Conservation (phyloP, 192 early-diverging fungal genomes). For the Ramicandelaber brevisporus region DNA sequence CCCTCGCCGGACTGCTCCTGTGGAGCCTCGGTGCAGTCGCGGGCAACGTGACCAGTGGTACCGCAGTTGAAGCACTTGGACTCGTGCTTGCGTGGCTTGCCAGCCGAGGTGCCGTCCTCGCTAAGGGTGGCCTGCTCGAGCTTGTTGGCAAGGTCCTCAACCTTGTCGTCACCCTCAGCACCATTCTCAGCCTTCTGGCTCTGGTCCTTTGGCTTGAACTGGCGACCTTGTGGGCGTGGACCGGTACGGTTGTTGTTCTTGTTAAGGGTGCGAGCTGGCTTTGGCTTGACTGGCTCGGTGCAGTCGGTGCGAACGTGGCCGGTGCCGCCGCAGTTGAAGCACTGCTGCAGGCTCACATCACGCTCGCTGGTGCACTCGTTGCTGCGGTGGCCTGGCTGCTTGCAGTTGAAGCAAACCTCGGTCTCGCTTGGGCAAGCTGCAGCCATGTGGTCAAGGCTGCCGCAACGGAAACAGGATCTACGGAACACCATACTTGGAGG, state of each 20-base stretch:
- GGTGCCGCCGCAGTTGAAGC: slow-evolving; percentile 19
- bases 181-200: too few species aligned
- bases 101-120: too few species aligned
- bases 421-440: too few species aligned
- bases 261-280: slow-evolving; percentile 1
- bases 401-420: slow-evolving; percentile 21
- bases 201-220: too few species aligned
- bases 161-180: too few species aligned
- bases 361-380: slow-evolving; percentile 12
- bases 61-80: slow-evolving; percentile 17
- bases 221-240: slow-evolving; percentile 1
- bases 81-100: not conserved
- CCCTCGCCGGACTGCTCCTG: too few species aligned
- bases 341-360: slow-evolving; percentile 9
- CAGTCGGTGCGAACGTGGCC: slow-evolving; percentile 20
- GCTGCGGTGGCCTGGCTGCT: slow-evolving; percentile 15
- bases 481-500: too few species aligned
- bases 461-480: too few species aligned
- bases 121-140: too few species aligned
- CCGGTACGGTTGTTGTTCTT: slow-evolving; percentile 3
- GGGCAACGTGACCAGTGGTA: slow-evolving; percentile 12
- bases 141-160: too few species aligned
- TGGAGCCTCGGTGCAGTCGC: slow-evolving; percentile 13
- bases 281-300: slow-evolving; percentile 6
- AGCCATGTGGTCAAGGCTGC: too few species aligned